Base-by-base conservation (phyloP, 768 basidiomycete genomes). In the Lactarius tabidus region DNA sequence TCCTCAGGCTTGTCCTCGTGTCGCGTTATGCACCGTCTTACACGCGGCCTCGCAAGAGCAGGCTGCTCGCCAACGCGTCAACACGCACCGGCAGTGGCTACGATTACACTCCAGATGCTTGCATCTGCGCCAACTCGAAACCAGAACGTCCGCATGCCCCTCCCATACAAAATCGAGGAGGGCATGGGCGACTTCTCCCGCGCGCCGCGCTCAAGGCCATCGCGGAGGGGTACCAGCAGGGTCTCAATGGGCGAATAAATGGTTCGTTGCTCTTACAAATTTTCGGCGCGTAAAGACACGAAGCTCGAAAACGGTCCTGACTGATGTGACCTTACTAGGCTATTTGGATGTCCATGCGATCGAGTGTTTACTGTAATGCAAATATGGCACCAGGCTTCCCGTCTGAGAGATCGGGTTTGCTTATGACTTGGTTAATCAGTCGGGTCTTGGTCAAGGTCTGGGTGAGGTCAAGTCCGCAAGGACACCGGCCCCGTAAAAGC, bases 151-250 rank as follows among this genome's bases (percentile, higher is more conserved):
- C 81, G 81, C 63, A 79, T 78, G 70, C 71, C 75, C 12, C 81
- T 91, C 33, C 85, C 85, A 1, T 95, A 93, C 77, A 75, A 81
- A 10, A 73, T 87, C 33, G 84, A 91, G 53, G 78, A 83, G 43
- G 94, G 93, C 23, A 78, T 95, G 36, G 90, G 89, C 53, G 78
- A 85, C 26, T 96, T 74, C 78, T 95, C 71, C 85, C 90, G 1
- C 86, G 91, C 26, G 70, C 74, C n/a, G 89, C 89, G 1, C 81
- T 95, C 64, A 84, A 82, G 67, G 82, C 83, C 64, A 79, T 94
- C 57, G 88, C 88, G 3, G 80, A 86, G 57, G 93, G 95, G 71
- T 97, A 91, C 76, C 94, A 95, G 73, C 82, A 90, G 66, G 94
- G 94, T 57, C 75, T 97, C 57, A 93, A 90, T 69, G 85, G 89